These are phyloP conservation scores for Ceratocystis cacaofunesta DNA, from an alignment of 2,329 filamentous ascomycete genomes.

Conservation along the genomic window DNA sequence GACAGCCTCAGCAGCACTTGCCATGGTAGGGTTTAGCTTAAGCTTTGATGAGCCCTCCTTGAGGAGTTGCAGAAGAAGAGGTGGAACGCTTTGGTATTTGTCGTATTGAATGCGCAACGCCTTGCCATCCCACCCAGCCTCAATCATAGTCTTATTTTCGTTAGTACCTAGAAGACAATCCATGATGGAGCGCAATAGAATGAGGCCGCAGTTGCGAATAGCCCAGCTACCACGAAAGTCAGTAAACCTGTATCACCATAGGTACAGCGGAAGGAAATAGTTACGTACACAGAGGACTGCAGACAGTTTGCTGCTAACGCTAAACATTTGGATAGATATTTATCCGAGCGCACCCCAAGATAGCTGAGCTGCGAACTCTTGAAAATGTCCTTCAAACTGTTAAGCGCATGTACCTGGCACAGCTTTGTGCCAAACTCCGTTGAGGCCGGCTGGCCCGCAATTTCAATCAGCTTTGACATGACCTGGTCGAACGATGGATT, in stretches of 20 bases:
- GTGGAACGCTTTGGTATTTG: constrained; percentile 50
- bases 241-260: not conserved
- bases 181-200: constrained; percentile 75
- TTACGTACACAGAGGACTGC: constrained; percentile 57
- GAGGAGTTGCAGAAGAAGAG: constrained; percentile 49
- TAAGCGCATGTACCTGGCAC: constrained; percentile 87
- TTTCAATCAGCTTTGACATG: constrained; percentile 45
- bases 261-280: constrained; percentile 6
- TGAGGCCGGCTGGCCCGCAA: constrained; percentile 38
- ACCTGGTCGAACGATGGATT: constrained; percentile 48
- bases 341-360: constrained; percentile 57
- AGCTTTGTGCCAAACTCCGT: constrained; percentile 52
- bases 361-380: constrained; percentile 63
- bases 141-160: constrained; percentile 50
- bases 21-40: constrained; percentile 25
- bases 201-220: constrained; percentile 81
- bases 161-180: constrained; percentile 63
- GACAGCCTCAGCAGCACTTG: constrained; percentile 48
- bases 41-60: constrained; percentile 34
- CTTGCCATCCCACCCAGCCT: constrained; percentile 48
- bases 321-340: constrained; percentile 57
- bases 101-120: constrained; percentile 53
- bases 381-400: constrained; percentile 85
- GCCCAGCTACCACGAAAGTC: constrained; percentile 50
- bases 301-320: constrained; percentile 68